Conservation (phyloP, 352 stramenopile genomes). For the Blastocystis sp. region DNA sequence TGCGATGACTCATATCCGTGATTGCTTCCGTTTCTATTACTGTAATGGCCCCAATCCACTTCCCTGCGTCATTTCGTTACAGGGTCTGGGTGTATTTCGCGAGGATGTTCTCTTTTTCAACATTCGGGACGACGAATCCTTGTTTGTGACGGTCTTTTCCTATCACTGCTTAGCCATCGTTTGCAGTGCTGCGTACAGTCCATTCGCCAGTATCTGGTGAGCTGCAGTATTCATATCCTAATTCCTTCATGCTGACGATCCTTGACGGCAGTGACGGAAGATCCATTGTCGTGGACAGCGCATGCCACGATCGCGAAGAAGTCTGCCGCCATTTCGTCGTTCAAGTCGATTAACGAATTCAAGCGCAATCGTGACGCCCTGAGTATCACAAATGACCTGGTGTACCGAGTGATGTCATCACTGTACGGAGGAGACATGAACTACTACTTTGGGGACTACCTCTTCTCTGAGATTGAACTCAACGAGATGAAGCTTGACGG, state of each 20-base stretch:
- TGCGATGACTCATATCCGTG: background rate
- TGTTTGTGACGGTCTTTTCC: background rate
- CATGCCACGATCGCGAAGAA: constrained; percentile 19
- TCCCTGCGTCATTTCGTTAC: background rate
- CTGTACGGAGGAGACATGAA: background rate
- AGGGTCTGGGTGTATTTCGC: background rate
- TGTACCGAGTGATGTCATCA: background rate
- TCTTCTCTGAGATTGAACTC: background rate
- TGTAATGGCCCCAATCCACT: background rate
- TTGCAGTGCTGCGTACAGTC: constrained; percentile 17
- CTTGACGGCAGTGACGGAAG: constrained; percentile 16
- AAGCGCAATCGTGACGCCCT: background rate
- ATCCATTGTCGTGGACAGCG: background rate
- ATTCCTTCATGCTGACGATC: background rate
- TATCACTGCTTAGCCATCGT: background rate
- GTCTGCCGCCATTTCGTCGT: background rate
- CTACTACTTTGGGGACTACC: constrained; percentile 10
- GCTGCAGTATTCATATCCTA: constrained; percentile 15
- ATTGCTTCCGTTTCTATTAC: background rate
- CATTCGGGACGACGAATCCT: background rate
- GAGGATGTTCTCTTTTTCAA: constrained; percentile 28
- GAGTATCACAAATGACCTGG: background rate
- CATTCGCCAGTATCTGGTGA: constrained; percentile 8
- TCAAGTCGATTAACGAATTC: background rate
- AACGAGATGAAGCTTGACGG: background rate